These are phyloP conservation scores for Paxillus involutus DNA, from an alignment of 768 basidiomycete species.

Conservation along the genomic window DNA sequence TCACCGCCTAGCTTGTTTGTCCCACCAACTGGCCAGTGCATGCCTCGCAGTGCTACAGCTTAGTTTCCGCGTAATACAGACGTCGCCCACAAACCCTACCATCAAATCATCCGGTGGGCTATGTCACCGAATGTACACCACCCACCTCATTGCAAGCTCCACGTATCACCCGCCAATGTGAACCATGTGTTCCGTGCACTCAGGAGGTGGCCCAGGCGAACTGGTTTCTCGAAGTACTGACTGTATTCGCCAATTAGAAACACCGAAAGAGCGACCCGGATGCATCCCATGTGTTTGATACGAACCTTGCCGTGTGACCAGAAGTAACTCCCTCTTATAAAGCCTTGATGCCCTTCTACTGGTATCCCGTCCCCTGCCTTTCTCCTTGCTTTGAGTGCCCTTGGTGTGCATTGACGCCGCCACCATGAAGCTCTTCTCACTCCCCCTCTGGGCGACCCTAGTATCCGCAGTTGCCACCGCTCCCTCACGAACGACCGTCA, in stretches of 20 bases:
- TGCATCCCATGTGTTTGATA: background rate
- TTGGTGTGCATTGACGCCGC: conserved; percentile 12
- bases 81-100: too few species aligned
- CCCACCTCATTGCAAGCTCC: background rate
- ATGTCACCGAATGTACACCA: too few species aligned
- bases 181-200: background rate
- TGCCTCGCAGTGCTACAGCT: too few species aligned
- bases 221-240: background rate
- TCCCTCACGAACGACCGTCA: conserved; percentile 33
- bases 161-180: background rate
- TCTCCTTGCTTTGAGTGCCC: background rate
- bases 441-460: conserved; percentile 29
- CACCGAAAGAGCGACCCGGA: background rate
- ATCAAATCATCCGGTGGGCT: too few species aligned
- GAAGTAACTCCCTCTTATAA: conserved; percentile 17
- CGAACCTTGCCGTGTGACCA: conserved; percentile 7
- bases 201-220: background rate
- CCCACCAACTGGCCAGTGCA: too few species aligned
- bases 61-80: too few species aligned
- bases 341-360: background rate
- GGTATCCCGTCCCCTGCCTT: background rate
- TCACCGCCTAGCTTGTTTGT: too few species aligned
- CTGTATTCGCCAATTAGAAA: conserved; percentile 2
- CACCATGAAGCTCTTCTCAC: conserved; percentile 38
- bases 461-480: conserved; percentile 27